phyloP scores from a whole-genome alignment of 192 early-diverging fungal species.

The Linnemannia elongata region DNA sequence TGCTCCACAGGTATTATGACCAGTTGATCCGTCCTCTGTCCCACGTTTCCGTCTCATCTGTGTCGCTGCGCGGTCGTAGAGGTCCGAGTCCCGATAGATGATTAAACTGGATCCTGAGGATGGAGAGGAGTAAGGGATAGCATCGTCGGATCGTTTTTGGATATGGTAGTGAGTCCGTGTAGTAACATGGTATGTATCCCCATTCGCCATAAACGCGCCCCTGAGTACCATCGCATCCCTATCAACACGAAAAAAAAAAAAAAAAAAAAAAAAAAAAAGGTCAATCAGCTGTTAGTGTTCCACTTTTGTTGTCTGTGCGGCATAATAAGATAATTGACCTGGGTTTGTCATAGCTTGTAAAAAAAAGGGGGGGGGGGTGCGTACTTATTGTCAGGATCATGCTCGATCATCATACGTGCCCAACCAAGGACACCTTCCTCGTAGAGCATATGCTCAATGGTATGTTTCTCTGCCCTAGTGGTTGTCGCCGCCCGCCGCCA shows the following conservation, averaged over 20 bases:
- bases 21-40: neutral
- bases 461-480: constrained; percentile 29
- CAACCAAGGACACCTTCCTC: constrained; percentile 67
- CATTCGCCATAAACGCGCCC: constrained; percentile 67
- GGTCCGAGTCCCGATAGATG: constrained; percentile 76
- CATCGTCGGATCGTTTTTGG: constrained; percentile 68
- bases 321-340: no score
- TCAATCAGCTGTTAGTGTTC: no score
- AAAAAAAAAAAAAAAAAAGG: neutral
- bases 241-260: neutral
- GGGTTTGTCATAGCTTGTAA: neutral
- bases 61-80: constrained; percentile 37
- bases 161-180: constrained; percentile 64
- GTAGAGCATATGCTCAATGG: constrained; percentile 54
- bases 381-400: constrained; percentile 41
- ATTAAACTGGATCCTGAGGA: constrained; percentile 51
- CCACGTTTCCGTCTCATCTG: constrained; percentile 29
- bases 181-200: constrained; percentile 72
- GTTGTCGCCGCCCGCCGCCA: constrained; percentile 38
- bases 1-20: neutral
- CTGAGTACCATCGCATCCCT: constrained; percentile 64
- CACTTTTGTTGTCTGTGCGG: no score
- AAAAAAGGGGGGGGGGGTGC: constrained; percentile 16
- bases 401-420: constrained; percentile 65
- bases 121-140: constrained; percentile 50